Evolutionary conservation across 768 basidiomycete species (phyloP).

Genomic region (Mycena vulgaris): DNA sequence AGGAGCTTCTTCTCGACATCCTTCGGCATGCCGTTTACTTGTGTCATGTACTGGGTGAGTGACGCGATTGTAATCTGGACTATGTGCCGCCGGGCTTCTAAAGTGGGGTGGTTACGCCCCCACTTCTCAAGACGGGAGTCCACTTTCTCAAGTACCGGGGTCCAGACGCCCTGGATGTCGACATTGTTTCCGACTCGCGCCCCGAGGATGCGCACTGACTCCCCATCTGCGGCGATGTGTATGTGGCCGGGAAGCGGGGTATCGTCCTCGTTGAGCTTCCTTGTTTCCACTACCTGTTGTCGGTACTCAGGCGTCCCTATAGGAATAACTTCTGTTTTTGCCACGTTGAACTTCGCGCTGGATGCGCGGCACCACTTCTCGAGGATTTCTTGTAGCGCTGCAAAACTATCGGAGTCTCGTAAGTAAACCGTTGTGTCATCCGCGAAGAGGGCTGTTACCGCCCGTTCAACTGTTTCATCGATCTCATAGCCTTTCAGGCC

Average conservation of each 20-base stretch:
- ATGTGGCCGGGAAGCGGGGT: neutral
- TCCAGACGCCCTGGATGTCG: neutral
- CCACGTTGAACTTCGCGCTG: neutral
- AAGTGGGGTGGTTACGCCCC: neutral
- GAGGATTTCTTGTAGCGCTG: neutral
- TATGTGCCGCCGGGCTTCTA: conserved; percentile 27
- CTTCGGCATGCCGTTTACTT: too few species aligned
- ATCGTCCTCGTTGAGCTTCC: neutral
- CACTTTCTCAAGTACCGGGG: neutral
- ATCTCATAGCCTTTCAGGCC: neutral
- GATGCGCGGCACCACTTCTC: neutral
- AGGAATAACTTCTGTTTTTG: neutral
- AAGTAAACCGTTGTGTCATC: conserved; percentile 7
- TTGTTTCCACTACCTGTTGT: neutral
- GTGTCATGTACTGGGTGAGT: conserved; percentile 52
- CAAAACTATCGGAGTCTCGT: neutral
- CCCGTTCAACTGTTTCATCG: neutral
- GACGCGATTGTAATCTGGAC: conserved; percentile 48
- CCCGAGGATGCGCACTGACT: conserved; percentile 2
- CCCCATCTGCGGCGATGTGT: neutral
- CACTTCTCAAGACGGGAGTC: neutral
- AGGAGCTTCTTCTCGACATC: too few species aligned
- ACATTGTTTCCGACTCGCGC: neutral
- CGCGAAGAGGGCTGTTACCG: neutral
- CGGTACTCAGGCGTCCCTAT: neutral